phyloP scores from a whole-genome alignment of 176 grass and related monocot species.

The Aegilops tauschii region DNA sequence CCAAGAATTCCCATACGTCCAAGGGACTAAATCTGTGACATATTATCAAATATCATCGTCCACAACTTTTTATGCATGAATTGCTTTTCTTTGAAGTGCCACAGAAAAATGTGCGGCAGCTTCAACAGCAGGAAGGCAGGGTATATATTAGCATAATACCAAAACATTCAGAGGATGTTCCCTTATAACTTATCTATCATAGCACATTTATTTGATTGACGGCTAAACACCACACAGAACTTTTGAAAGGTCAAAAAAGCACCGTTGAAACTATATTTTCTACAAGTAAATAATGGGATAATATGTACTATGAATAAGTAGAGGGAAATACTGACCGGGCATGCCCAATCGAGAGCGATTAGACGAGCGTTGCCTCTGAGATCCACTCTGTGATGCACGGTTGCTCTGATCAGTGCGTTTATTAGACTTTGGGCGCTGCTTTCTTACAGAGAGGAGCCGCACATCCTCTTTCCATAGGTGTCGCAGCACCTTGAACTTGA shows the following conservation, averaged over 20 bases:
- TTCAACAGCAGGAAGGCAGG: background rate
- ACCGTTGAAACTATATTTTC: background rate
- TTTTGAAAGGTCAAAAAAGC: background rate
- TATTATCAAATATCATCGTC: background rate
- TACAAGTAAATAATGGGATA: background rate
- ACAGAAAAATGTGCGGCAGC: background rate
- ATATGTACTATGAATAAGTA: background rate
- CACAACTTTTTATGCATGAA: background rate
- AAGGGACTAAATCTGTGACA: background rate
- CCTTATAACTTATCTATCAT: background rate
- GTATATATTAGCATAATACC: background rate
- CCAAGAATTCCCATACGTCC: background rate
- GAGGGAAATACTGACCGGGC: slow-evolving; percentile 51
- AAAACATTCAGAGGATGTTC: background rate
- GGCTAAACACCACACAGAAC: background rate
- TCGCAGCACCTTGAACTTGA: slow-evolving; percentile 76
- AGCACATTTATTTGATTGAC: background rate
- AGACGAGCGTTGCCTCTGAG: slow-evolving; percentile 60
- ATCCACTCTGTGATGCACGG: slow-evolving; percentile 42
- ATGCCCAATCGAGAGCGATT: slow-evolving; percentile 56
- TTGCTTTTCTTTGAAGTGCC: background rate
- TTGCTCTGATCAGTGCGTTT: slow-evolving; percentile 61
- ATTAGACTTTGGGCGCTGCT: slow-evolving; percentile 67
- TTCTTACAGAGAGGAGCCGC: slow-evolving; percentile 59
- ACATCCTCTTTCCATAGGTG: slow-evolving; percentile 90